Conservation (phyloP, 1,139 yeast genomes). For the Sugiyamaella sp. region DNA sequence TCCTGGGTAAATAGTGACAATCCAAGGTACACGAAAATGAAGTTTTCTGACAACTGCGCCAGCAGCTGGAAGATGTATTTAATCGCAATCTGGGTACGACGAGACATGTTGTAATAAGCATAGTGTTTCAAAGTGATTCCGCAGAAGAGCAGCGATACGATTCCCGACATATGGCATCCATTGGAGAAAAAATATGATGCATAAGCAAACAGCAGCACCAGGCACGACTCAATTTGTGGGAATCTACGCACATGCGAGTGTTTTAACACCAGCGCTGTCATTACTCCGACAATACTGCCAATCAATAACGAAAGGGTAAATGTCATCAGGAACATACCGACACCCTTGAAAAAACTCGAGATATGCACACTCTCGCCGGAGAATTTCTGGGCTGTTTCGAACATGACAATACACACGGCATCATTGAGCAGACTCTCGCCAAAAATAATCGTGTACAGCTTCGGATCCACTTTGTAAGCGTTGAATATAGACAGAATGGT, state of each 20-base stretch:
- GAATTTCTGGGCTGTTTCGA: conserved; percentile 96
- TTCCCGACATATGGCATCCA: conserved; percentile 99
- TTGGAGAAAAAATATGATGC: conserved; percentile 96
- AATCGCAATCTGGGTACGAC: conserved; percentile 95
- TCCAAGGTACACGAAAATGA: conserved; percentile 93
- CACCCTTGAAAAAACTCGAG: conserved; percentile 85
- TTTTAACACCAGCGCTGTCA: conserved; percentile 86
- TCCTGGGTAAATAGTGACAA: conserved; percentile 94
- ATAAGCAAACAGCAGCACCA: conserved; percentile 87
- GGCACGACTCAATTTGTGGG: conserved; percentile 95
- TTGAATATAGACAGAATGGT: conserved; percentile 95
- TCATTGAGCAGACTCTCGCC: conserved; percentile 96
- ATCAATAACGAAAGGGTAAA: conserved; percentile 91
- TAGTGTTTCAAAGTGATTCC: conserved; percentile 97
- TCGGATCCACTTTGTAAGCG: conserved; percentile 97
- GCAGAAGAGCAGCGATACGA: conserved; percentile 90
- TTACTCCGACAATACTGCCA: conserved; percentile 83
- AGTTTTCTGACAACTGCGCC: conserved; percentile 95
- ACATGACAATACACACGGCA: conserved; percentile 98
- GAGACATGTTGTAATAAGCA: conserved; percentile 95
- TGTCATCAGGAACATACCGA: conserved; percentile 90
- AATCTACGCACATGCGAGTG: conserved; percentile 92
- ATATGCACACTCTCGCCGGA: conserved; percentile 82
- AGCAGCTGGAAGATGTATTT: conserved; percentile 90
- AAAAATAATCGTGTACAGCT: conserved; percentile 91